Conservation (phyloP, 148 eudicot genomes). For the Gaultheria prostrata region DNA sequence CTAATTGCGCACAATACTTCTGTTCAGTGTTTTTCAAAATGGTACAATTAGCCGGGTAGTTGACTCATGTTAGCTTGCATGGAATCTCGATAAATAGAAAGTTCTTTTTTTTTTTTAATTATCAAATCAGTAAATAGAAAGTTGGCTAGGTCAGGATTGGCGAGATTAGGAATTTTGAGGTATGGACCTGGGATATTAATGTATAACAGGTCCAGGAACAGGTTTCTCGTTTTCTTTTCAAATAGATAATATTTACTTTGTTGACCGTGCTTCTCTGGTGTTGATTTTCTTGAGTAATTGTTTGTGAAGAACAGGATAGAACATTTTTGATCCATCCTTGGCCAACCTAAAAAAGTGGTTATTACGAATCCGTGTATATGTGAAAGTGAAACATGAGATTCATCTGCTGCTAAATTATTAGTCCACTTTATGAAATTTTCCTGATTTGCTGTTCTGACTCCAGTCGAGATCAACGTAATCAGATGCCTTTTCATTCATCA, state of each 20-base stretch:
- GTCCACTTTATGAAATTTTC: not conserved
- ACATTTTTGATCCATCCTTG: not conserved
- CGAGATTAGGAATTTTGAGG: not conserved
- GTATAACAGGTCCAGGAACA: not conserved
- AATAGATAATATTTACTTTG: not conserved
- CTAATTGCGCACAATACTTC: not conserved
- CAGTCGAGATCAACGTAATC: not conserved
- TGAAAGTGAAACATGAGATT: not conserved
- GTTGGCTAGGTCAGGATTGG: not conserved
- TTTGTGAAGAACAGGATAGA: not conserved
- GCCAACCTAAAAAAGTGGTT: not conserved
- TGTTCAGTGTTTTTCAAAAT: not conserved
- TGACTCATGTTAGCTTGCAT: conserved; percentile 18
- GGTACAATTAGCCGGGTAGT: not conserved
- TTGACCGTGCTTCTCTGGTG: not conserved
- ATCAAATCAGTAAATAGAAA: not conserved
- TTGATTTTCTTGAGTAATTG: not conserved
- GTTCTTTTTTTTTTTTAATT: too few species aligned
- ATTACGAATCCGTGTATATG: not conserved
- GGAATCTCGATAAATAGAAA: too few species aligned
- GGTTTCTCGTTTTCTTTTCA: conserved; percentile 2
- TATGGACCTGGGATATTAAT: not conserved
- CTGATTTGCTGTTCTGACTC: not conserved
- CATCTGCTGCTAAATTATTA: not conserved
- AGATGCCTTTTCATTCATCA: not conserved